Conservation (phyloP, 129 eudicot species). For the Scalesia atractyloides region DNA sequence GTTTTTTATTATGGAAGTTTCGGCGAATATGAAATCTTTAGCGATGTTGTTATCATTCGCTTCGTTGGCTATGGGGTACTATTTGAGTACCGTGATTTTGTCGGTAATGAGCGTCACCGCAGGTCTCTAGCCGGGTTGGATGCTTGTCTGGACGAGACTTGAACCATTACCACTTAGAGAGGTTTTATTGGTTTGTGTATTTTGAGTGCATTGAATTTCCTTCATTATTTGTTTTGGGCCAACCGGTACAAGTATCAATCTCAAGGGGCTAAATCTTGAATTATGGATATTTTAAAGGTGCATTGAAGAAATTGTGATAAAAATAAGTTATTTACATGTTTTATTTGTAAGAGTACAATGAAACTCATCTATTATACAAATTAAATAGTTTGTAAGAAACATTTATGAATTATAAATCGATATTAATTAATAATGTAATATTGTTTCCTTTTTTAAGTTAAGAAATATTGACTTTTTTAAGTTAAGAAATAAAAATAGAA, state of each 20-base stretch:
- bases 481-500: too few relatives aligned
- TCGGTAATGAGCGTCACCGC: conserved; percentile 70
- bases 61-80: conserved; percentile 83
- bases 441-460: too few relatives aligned
- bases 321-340: not conserved
- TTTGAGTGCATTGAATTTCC: conserved; percentile 64
- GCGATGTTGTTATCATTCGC: conserved; percentile 85
- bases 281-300: conserved; percentile 33
- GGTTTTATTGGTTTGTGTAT: conserved; percentile 86
- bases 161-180: conserved; percentile 62
- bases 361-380: too few relatives aligned
- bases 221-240: conserved; percentile 79
- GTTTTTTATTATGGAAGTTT: conserved; percentile 86
- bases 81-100: conserved; percentile 70
- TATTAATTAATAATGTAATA: too few relatives aligned
- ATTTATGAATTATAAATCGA: too few relatives aligned
- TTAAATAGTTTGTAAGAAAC: too few relatives aligned
- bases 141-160: conserved; percentile 69
- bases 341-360: too few relatives aligned
- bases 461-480: too few relatives aligned
- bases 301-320: conserved; percentile 20
- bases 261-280: conserved; percentile 27
- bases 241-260: conserved; percentile 59
- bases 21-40: conserved; percentile 69
- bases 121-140: conserved; percentile 29